Evolutionary conservation across 768 basidiomycete species (phyloP), one percentile per base, ranked within the genome.

Genomic region (Tephrocybe sp.): DNA sequence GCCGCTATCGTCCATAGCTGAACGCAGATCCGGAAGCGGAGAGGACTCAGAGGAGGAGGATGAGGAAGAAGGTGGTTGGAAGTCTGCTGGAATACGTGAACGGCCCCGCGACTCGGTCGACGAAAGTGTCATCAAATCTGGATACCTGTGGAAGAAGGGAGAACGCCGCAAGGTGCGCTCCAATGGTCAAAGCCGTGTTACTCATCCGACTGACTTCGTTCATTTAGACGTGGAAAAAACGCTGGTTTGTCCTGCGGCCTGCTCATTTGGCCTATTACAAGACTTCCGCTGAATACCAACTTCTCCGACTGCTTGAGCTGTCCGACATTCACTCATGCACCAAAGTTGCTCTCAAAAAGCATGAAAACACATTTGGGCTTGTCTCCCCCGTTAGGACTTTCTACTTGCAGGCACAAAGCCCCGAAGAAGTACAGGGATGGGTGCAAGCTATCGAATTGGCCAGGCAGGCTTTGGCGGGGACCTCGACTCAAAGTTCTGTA

Each of bases 121-220:
- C 51, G 86, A 87, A 62, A 80, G 76, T 42, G 84, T 90, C 36
- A 77, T 96, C 65, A 96, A 94, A 71, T 82, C 88, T 19, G 97
- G 96, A 1, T 98, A 97, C 73, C 73, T 98, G 45, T 89, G 86
- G 83, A 99, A 99, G 82, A 98, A 98, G 76, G 96, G 96, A 59
- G 92, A 97, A 69, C 80, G 93, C 51, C 76, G 97, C 68, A 98
- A 98, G 88, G 96, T 96, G 35, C 34, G 13, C 23, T 57, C 51
- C 79, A 68, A 30, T 38, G 23, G 16, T 48, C 10, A 3, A 34
- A 32, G 34, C 34, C 46, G 51, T 17, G 46, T 41, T 51, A 12
- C 48, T 41, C 42, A 46, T 30, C 49, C 20, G 44, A 33, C 50
- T 47, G 19, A 49, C 56, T 38, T 42, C 55, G n/a, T 7, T 26